Base-by-base conservation (phyloP, 305 asterid species). In the Stenogyne calaminthoides region DNA sequence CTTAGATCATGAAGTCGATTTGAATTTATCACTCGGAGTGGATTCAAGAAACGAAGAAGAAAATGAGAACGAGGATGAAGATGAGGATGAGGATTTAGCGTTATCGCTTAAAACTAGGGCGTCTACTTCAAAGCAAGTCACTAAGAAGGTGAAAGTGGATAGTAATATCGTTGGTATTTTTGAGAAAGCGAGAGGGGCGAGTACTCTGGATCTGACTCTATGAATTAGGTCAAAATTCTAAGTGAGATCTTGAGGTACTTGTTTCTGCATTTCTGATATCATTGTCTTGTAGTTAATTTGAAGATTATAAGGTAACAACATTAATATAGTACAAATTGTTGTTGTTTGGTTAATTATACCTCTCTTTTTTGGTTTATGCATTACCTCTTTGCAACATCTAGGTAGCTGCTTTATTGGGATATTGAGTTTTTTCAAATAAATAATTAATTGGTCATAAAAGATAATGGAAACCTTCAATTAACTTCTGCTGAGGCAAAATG, bases 151-250 rank as follows among this genome's bases (percentile, higher is more conserved):
- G 77, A 77, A 70, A 68, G 84, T 68, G 37, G 82, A 74, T 47
- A 10, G 7, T 49, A 10, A 46, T 46, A 25, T 25, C 3, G 29
- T 25, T 25, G 29, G 29, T 25, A 25, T 1, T 25, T 46, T 12
- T 39, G 78, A 83, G 72, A 84, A 71, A 68, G 86, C 76, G 54
- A 83, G 79, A 79, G 78, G 85, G 88, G 84, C 81, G 76, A 92
- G 98, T 92, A 90, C 93, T 86, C 96, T 92, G 66, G 96, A 90
- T 92, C 98, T 92, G 91, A 92, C 96, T 92, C 88, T 92, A 83
- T 92, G 96, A 88, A 90, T 92, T 86, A 47, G 79, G 76, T 37
- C 9, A 42, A 51, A 70, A 81, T 88, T 92, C 95, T 91, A 82
- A 92, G 96, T 90, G 93, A 89, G 96, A 88, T 84, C 82, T 81